phyloP scores from a whole-genome alignment of 352 stramenopile species.

The Phytopythium vexans region DNA sequence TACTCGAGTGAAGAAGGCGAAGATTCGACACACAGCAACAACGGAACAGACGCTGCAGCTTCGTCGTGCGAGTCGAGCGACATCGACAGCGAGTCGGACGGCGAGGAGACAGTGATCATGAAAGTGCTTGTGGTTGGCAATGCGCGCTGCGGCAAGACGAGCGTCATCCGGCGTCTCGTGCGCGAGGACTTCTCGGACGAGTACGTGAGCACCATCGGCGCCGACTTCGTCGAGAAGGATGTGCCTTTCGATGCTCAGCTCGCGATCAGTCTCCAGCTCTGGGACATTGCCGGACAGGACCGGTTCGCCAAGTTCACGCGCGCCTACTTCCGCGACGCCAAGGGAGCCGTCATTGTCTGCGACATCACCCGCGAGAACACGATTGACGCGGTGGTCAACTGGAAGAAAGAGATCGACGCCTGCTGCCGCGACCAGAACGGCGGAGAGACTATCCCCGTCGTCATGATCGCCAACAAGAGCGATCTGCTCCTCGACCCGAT shows the following conservation, averaged over 20 bases:
- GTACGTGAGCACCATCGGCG: slow-evolving; percentile 85
- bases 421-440: slow-evolving; percentile 51
- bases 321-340: slow-evolving; percentile 81
- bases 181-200: slow-evolving; percentile 67
- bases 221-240: slow-evolving; percentile 83
- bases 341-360: slow-evolving; percentile 83
- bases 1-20: slow-evolving; percentile 17
- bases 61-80: slow-evolving; percentile 9
- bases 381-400: slow-evolving; percentile 78
- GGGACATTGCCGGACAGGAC: slow-evolving; percentile 88
- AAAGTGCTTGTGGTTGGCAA: slow-evolving; percentile 88
- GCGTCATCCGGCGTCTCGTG: slow-evolving; percentile 77
- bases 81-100: slow-evolving; percentile 8
- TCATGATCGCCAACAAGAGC: slow-evolving; percentile 87
- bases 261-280: slow-evolving; percentile 76
- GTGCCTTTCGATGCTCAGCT: slow-evolving; percentile 58
- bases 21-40: background rate
- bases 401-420: slow-evolving; percentile 79
- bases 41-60: slow-evolving; percentile 1
- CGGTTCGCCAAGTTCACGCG: slow-evolving; percentile 87
- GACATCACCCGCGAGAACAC: slow-evolving; percentile 86
- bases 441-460: slow-evolving; percentile 53
- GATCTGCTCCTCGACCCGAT: slow-evolving; percentile 72
- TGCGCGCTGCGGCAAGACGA: slow-evolving; percentile 87
- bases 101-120: slow-evolving; percentile 56